phyloP scores from a whole-genome alignment of 176 grass and related monocot genomes.

The Calamus simplicifolius region DNA sequence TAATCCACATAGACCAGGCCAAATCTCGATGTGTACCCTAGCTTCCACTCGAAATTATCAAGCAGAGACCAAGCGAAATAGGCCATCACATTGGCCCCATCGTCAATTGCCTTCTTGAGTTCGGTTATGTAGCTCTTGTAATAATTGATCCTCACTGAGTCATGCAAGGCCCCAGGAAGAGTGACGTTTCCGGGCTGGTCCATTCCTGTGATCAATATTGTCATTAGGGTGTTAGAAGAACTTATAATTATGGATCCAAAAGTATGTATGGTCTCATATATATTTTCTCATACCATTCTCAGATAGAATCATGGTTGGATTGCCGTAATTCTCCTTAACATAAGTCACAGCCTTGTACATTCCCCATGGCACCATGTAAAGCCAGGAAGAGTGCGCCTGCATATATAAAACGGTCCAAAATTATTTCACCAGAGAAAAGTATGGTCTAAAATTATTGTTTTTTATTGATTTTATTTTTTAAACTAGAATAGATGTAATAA shows the following conservation, averaged over 20 bases:
- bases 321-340: conserved; percentile 29
- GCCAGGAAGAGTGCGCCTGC: conserved; percentile 17
- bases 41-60: conserved; percentile 79
- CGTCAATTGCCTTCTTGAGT: conserved; percentile 63
- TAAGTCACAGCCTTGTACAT: conserved; percentile 26
- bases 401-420: neutral
- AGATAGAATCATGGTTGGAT: conserved; percentile 18
- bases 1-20: conserved; percentile 77
- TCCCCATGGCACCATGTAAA: conserved; percentile 18
- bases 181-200: conserved; percentile 24
- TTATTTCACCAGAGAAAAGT: too few relatives aligned
- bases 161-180: conserved; percentile 27
- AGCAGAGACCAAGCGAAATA: conserved; percentile 82
- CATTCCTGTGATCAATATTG: conserved; percentile 17
- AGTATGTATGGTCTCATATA: neutral
- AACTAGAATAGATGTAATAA: too few relatives aligned
- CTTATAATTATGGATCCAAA: neutral
- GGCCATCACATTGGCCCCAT: conserved; percentile 44
- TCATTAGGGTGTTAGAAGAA: neutral
- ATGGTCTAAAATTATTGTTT: too few relatives aligned
- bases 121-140: conserved; percentile 57
- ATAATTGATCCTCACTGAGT: conserved; percentile 32
- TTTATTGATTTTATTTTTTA: too few relatives aligned
- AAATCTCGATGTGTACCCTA: conserved; percentile 71
- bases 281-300: conserved; percentile 25